Evolutionary conservation across 2,329 filamentous ascomycete genomes (phyloP).

Genomic region (Penicillium sp.): DNA sequence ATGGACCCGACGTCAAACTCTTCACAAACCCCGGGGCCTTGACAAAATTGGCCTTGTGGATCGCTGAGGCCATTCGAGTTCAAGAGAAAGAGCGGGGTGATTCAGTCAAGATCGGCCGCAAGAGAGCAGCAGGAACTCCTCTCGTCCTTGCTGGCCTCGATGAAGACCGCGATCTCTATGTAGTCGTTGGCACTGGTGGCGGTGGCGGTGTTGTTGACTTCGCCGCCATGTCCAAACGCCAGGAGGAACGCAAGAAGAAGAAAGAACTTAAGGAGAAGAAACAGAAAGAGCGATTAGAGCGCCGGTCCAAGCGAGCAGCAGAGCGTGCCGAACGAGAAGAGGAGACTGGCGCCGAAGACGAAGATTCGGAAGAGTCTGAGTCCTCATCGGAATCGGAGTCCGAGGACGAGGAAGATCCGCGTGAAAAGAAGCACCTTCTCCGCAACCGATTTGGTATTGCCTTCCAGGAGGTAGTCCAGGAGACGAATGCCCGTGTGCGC

Average conservation of each 20-base stretch:
- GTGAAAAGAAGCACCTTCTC: slow-evolving; percentile 65
- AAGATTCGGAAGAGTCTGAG: slow-evolving; percentile 66
- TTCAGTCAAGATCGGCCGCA: slow-evolving; percentile 52
- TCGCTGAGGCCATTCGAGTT: slow-evolving; percentile 86
- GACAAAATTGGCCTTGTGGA: slow-evolving; percentile 91
- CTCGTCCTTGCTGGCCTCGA: slow-evolving; percentile 89
- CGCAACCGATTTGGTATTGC: slow-evolving; percentile 90
- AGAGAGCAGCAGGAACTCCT: slow-evolving; percentile 63
- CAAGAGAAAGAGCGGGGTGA: slow-evolving; percentile 82
- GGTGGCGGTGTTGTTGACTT: slow-evolving; percentile 72
- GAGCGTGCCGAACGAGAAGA: slow-evolving; percentile 52
- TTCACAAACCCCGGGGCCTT: slow-evolving; percentile 92
- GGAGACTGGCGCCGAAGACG: slow-evolving; percentile 55
- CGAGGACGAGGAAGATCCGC: slow-evolving; percentile 56
- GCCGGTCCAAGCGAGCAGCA: slow-evolving; percentile 57
- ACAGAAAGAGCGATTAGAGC: slow-evolving; percentile 64
- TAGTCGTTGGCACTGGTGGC: slow-evolving; percentile 89
- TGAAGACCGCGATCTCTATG: slow-evolving; percentile 80
- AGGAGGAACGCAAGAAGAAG: slow-evolving; percentile 62
- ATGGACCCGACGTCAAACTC: slow-evolving; percentile 84
- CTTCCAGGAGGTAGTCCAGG: slow-evolving; percentile 90
- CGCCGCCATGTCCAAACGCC: slow-evolving; percentile 66
- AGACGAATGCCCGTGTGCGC: slow-evolving; percentile 83
- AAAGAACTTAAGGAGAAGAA: slow-evolving; percentile 63
- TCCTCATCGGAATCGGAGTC: slow-evolving; percentile 52